A percentile compares a stretch with the other conserved stretches of the same genome.
phyloP scores from a whole-genome alignment of 78 protist genomes.

The Guillardia theta region DNA sequence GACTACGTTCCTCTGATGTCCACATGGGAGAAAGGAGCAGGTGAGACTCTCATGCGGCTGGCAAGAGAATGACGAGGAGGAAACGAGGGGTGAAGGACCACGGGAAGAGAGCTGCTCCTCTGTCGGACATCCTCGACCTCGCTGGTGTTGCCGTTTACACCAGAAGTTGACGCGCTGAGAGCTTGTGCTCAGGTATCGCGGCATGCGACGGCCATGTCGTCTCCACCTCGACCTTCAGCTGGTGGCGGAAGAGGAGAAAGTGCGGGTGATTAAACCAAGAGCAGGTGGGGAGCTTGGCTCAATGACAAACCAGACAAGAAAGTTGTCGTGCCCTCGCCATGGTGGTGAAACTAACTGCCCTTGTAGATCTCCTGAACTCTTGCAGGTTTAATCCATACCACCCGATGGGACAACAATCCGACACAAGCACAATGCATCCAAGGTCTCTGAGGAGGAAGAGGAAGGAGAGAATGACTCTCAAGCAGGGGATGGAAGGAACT shows the following conservation, averaged over 20 bases:
- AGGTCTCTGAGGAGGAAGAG: too few relatives aligned
- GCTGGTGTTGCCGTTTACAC: constrained; percentile 23
- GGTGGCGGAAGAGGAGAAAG: background rate
- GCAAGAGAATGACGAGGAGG: background rate
- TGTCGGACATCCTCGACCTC: constrained; percentile 2
- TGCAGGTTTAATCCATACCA: too few relatives aligned
- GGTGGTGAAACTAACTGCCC: too few relatives aligned
- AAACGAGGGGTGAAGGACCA: background rate
- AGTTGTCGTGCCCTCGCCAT: background rate
- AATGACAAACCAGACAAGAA: background rate
- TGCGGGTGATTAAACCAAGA: background rate
- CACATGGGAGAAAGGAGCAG: background rate
- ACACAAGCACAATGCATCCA: too few relatives aligned
- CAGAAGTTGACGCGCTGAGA: too few relatives aligned
- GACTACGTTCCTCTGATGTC: background rate
- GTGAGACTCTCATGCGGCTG: background rate
- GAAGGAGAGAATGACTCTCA: too few relatives aligned
- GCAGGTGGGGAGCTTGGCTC: constrained; percentile 37
- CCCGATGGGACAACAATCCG: too few relatives aligned
- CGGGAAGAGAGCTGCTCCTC: background rate
- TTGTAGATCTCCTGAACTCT: too few relatives aligned
- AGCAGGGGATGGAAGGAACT: too few relatives aligned
- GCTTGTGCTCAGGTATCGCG: background rate
- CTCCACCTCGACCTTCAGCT: background rate
- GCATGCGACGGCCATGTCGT: constrained; percentile 18